phyloP scores from a whole-genome alignment of 768 basidiomycete species.

The Lentinus brumalis region DNA sequence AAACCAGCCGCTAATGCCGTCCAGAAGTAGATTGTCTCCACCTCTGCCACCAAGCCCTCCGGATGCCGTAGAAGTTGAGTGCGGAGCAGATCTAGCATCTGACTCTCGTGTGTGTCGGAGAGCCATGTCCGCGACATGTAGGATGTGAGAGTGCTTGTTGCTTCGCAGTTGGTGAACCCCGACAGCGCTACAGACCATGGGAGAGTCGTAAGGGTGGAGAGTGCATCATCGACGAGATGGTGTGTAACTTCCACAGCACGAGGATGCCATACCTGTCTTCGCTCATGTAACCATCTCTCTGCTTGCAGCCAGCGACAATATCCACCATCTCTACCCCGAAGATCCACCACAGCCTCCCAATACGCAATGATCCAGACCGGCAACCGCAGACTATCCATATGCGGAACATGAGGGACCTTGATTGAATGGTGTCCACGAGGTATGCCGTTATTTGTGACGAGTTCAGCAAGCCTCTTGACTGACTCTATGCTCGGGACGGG shows the following conservation, averaged over 20 bases:
- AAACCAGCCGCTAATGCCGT: not conserved
- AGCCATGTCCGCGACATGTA: not conserved
- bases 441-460: too few species aligned
- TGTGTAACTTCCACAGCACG: not conserved
- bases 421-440: too few species aligned
- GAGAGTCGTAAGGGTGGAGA: not conserved
- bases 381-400: not conserved
- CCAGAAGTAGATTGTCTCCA: not conserved
- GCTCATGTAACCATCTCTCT: not conserved
- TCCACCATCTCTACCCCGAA: not conserved
- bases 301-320: not conserved
- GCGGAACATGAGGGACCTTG: too few species aligned
- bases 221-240: too few species aligned
- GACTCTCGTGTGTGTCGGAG: not conserved
- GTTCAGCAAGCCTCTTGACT: too few species aligned
- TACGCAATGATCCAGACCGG: not conserved
- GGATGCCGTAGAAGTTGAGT: not conserved
- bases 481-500: too few species aligned
- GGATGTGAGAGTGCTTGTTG: not conserved
- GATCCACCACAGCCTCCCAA: not conserved
- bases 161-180: not conserved
- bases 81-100: not conserved
- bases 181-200: not conserved
- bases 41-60: not conserved
- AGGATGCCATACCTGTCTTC: not conserved